phyloP scores from a whole-genome alignment of 2,329 filamentous ascomycete species.

The Trichoderma gracile region DNA sequence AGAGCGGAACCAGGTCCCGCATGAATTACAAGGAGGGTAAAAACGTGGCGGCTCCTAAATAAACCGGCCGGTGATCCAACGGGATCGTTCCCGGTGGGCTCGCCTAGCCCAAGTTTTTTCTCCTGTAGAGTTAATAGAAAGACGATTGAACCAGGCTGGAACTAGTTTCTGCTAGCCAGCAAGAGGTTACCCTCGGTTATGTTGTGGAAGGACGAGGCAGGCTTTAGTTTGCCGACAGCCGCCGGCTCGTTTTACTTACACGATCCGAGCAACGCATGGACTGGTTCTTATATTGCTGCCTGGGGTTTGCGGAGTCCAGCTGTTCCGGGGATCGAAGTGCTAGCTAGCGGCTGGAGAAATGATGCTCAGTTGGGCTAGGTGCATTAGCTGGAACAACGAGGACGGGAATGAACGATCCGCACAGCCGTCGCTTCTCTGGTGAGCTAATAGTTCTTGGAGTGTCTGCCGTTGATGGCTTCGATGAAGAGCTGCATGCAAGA shows the following conservation, averaged over 20 bases:
- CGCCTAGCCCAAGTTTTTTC: not conserved
- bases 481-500: not conserved
- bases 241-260: not conserved
- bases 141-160: too few species aligned
- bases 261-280: not conserved
- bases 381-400: not conserved
- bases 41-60: constrained; percentile 3
- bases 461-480: not conserved
- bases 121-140: too few species aligned
- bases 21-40: not conserved
- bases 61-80: constrained; percentile 5
- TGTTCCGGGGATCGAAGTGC: constrained; percentile 6
- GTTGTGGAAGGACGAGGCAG: not conserved
- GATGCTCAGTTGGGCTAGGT: constrained; percentile 9
- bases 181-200: not conserved
- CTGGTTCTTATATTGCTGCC: constrained; percentile 19
- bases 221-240: not conserved
- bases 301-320: constrained; percentile 3
- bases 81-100: constrained; percentile 10
- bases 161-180: not conserved
- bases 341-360: not conserved
- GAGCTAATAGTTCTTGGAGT: not conserved
- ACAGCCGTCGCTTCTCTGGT: not conserved
- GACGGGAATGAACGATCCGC: not conserved
- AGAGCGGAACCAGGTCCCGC: not conserved